Percentiles rank a stretch among this genome's conserved stretches.
These are phyloP conservation scores for Maudiozyma barnettii DNA, from an alignment of 805 yeast species.

Conservation along the genomic window DNA sequence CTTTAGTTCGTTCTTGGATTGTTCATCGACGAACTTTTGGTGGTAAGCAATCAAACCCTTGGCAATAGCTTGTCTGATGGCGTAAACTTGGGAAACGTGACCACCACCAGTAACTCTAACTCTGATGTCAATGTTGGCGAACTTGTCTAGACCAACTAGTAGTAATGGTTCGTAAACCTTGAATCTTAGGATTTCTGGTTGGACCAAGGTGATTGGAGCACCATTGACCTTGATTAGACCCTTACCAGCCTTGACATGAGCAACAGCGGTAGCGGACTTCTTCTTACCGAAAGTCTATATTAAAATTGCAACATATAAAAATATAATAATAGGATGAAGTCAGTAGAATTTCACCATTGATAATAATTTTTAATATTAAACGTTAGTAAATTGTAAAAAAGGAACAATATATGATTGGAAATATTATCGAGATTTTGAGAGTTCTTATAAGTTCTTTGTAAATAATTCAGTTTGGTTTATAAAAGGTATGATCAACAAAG, in stretches of 20 bases:
- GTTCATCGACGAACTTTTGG: slow-evolving; percentile 99
- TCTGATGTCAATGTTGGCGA: slow-evolving; percentile 96
- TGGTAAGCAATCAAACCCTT: slow-evolving; percentile 99
- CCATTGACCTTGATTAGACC: slow-evolving; percentile 99
- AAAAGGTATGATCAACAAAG: no score
- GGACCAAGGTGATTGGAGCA: slow-evolving; percentile 96
- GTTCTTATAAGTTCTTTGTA: no score
- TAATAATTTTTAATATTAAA: no score
- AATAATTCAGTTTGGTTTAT: no score
- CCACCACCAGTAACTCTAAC: slow-evolving; percentile 99
- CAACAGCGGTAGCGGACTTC: slow-evolving; percentile 99
- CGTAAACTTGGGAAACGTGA: slow-evolving; percentile 99
- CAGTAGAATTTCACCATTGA: no score
- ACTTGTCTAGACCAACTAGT: slow-evolving; percentile 97
- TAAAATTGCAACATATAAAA: slow-evolving; percentile 8
- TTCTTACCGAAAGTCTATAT: slow-evolving; percentile 96
- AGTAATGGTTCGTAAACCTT: slow-evolving; percentile 99
- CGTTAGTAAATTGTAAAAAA: background rate
- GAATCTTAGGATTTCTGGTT: slow-evolving; percentile 98
- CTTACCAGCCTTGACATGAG: slow-evolving; percentile 98
- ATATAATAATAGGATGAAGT: background rate
- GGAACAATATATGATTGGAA: background rate
- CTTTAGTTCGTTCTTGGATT: slow-evolving; percentile 98
- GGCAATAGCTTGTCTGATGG: slow-evolving; percentile 99
- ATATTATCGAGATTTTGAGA: no score